phyloP scores from a whole-genome alignment of 768 basidiomycete species.

The Tulasnella sp. region DNA sequence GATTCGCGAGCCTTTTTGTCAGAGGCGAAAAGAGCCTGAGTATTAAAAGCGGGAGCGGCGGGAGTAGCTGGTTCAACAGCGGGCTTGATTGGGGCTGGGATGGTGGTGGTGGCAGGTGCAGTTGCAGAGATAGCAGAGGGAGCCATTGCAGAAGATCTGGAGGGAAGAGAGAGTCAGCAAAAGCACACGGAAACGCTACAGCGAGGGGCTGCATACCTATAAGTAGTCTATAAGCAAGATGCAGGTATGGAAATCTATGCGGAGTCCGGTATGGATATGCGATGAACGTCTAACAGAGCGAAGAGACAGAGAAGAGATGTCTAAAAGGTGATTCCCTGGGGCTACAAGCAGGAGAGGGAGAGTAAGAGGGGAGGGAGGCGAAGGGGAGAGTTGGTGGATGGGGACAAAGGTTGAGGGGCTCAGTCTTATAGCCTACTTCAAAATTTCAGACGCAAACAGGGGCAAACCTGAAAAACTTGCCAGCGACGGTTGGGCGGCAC shows the following conservation, averaged over 20 bases:
- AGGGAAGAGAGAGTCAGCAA: slow-evolving; percentile 39
- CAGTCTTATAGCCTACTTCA: slow-evolving; percentile 22
- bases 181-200: neutral
- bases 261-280: slow-evolving; percentile 3
- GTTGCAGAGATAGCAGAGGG: slow-evolving; percentile 48
- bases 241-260: neutral
- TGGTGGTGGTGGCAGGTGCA: slow-evolving; percentile 53
- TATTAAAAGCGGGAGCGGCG: slow-evolving; percentile 62
- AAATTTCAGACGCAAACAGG: slow-evolving; percentile 13
- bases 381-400: slow-evolving; percentile 7
- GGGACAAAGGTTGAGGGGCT: neutral
- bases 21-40: slow-evolving; percentile 71
- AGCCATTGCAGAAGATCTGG: slow-evolving; percentile 32
- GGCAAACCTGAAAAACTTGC: neutral
- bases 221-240: slow-evolving; percentile 35
- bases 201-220: slow-evolving; percentile 14
- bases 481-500: neutral
- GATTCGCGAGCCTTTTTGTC: slow-evolving; percentile 79
- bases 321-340: slow-evolving; percentile 17
- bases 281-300: slow-evolving; percentile 20
- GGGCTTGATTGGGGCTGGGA: slow-evolving; percentile 72
- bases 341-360: slow-evolving; percentile 29
- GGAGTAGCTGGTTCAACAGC: slow-evolving; percentile 51
- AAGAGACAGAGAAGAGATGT: slow-evolving; percentile 19
- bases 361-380: slow-evolving; percentile 12